Conservation (phyloP, 495 filamentous ascomycete genomes). For the Xylaria grammica region DNA sequence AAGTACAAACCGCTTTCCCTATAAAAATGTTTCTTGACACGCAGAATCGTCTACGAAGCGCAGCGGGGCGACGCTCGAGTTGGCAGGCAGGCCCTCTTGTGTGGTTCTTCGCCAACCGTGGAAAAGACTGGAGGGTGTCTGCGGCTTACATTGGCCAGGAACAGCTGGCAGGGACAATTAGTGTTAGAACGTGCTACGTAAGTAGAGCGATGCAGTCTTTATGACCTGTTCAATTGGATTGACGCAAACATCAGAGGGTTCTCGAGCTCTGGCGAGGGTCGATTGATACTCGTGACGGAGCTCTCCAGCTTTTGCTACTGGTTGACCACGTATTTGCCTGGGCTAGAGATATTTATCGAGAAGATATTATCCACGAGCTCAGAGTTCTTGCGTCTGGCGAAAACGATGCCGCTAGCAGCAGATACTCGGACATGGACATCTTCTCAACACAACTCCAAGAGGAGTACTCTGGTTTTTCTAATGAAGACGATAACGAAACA, state of each 20-base stretch:
- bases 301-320: conserved; percentile 37
- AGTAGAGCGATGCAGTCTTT: too few species aligned
- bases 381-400: neutral
- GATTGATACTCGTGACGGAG: conserved; percentile 29
- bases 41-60: neutral
- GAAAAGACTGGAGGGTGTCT: conserved; percentile 29
- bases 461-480: too few species aligned
- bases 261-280: conserved; percentile 31
- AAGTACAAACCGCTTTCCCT: neutral
- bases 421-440: too few species aligned
- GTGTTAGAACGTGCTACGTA: too few species aligned
- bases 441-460: too few species aligned
- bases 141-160: neutral
- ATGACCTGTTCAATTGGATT: too few species aligned
- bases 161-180: neutral
- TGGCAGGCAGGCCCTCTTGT: conserved; percentile 25
- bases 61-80: neutral
- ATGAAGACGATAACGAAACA: too few species aligned
- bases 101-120: conserved; percentile 32
- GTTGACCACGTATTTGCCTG: conserved; percentile 41
- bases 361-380: neutral
- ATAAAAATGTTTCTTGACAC: neutral
- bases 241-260: too few species aligned
- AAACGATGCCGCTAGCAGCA: neutral
- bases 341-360: conserved; percentile 40